These are phyloP conservation scores for Xerocomellus dryophilus DNA, from an alignment of 768 basidiomycete genomes.

Conservation along the genomic window DNA sequence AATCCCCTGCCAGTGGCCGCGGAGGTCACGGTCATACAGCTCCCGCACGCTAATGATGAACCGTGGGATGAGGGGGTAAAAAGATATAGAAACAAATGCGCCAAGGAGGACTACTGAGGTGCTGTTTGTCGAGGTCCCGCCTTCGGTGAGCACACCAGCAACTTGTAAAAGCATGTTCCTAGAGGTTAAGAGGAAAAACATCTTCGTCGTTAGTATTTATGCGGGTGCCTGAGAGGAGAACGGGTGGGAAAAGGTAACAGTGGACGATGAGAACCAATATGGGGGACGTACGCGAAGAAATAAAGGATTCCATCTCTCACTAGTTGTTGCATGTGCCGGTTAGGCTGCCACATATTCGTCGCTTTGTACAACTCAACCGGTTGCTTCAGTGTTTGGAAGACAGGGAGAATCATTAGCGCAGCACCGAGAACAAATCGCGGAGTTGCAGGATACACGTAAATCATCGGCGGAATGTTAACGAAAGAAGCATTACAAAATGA, in stretches of 20 bases:
- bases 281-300: slow-evolving; percentile 9
- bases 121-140: background rate
- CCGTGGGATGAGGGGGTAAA: background rate
- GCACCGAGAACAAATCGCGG: slow-evolving; percentile 2
- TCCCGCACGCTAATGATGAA: slow-evolving; percentile 8
- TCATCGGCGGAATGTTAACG: background rate
- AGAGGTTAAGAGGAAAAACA: background rate
- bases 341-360: slow-evolving; percentile 6
- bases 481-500: background rate
- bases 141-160: background rate
- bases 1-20: background rate
- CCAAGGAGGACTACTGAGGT: background rate
- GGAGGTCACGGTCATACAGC: background rate
- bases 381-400: background rate
- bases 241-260: too few relatives aligned
- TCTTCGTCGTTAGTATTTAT: too few relatives aligned
- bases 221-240: too few relatives aligned
- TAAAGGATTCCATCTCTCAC: slow-evolving; percentile 8
- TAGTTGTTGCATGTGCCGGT: slow-evolving; percentile 3
- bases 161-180: background rate
- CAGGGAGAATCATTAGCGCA: background rate
- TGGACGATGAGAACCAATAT: background rate
- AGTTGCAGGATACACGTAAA: background rate
- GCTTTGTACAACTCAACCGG: background rate
- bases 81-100: background rate